Evolutionary conservation across 164 flowering plant species (phyloP).

Genomic region (Piper betle): DNA sequence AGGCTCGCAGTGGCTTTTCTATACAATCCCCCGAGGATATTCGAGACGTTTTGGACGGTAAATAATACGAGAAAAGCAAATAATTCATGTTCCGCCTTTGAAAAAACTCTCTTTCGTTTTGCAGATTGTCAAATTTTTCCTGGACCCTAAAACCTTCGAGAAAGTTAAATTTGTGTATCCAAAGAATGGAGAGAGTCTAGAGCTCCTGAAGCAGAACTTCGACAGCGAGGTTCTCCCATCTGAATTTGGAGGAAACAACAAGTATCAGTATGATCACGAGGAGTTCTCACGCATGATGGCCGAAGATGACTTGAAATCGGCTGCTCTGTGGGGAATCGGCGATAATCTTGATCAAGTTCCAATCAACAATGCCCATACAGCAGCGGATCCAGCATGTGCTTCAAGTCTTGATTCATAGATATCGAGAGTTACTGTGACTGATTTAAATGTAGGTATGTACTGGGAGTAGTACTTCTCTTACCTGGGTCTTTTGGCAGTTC

Average conservation of each 20-base stretch:
- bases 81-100: background rate
- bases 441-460: no score
- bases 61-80: background rate
- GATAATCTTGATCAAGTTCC: constrained; percentile 20
- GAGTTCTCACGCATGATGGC: constrained; percentile 80
- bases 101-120: background rate
- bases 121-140: constrained; percentile 74
- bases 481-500: no score
- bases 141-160: constrained; percentile 73
- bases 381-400: constrained; percentile 30
- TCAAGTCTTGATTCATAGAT: no score
- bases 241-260: constrained; percentile 58
- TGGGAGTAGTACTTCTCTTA: no score
- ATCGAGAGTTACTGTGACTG: no score
- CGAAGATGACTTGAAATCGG: constrained; percentile 60
- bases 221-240: constrained; percentile 77
- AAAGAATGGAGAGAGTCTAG: constrained; percentile 63
- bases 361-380: constrained; percentile 17
- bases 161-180: constrained; percentile 94
- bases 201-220: constrained; percentile 59
- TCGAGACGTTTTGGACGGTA: constrained; percentile 97
- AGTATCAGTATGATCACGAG: constrained; percentile 56
- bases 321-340: constrained; percentile 42
- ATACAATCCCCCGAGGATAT: constrained; percentile 83
- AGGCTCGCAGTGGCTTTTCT: constrained; percentile 79